Base-by-base conservation (phyloP, 139 green algal genomes). In the Eudorina sp. region DNA sequence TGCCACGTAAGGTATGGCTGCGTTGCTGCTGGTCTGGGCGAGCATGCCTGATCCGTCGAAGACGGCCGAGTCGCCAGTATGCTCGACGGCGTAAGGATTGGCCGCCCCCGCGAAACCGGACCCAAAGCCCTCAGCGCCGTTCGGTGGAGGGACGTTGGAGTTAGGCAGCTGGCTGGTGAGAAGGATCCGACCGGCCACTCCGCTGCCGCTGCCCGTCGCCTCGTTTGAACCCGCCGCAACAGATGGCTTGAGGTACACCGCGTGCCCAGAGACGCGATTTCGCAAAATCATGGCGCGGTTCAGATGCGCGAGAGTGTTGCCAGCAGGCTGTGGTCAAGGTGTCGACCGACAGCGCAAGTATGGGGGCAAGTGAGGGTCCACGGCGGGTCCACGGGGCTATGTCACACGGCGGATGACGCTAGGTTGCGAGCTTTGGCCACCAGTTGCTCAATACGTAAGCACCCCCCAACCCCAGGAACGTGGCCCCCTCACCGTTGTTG, bases 231-330 rank as follows among this genome's bases (percentile, higher is more conserved):
- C n/a, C 16, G 27, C 16, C 4, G 34, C 25, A 3, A 40, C n/a
- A 38, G 27, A 4, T 40, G 64, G 64, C 64, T 74, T 74, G 34
- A 6, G 29, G 36, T 23, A 3, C 29, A 66, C 55, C 55, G 55
- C 23, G 25, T 6, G 64, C 9, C 23, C 29, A 9, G 69, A n/a
- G 68, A 69, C 51, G 31, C 76, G 76, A 51, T 83, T 83, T 2
- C 76, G 76, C 19, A 64, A 51, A 34, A 83, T 69, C 48, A 68
- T 69, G 76, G 76, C 76, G 31, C 76, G 76, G 36, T 69, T 51
- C 3, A 83, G 76, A 5, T 83, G 51, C 76, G 69, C 53, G 2
- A 83, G 76, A 16, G 51, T 51, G 51, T 83, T 83, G 16, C 76
- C 76, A 3, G 53, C 76, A 31, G 76, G 76, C 76, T 83, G 76